A percentile compares a stretch with the other conserved stretches of the same genome.
Evolutionary conservation across 2,329 filamentous ascomycete species (phyloP).

Genomic region (Mycosphaerella arachidis): DNA sequence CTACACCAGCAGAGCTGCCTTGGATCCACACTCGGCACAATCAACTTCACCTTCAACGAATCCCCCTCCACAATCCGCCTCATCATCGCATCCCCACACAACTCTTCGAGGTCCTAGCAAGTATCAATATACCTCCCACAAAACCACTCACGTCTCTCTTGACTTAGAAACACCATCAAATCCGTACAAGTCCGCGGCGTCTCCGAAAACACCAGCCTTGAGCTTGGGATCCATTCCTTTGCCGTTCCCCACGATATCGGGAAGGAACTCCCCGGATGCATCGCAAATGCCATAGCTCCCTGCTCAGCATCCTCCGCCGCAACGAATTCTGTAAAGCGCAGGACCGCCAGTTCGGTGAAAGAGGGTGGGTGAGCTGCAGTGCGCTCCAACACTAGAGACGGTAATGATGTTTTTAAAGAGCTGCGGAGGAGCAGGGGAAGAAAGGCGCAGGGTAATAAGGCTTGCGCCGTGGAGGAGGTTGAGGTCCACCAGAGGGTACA

Average conservation of each 20-base stretch:
- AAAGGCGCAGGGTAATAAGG: constrained; percentile 35
- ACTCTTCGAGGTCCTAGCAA: constrained; percentile 38
- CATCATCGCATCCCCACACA: constrained; percentile 26
- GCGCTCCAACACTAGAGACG: constrained; percentile 39
- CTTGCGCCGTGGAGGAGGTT: constrained; percentile 47
- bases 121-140: constrained; percentile 34
- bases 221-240: constrained; percentile 31
- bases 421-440: constrained; percentile 40
- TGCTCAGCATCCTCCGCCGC: constrained; percentile 42
- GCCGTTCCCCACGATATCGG: constrained; percentile 37
- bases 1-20: no score
- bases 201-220: constrained; percentile 25
- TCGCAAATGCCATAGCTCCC: constrained; percentile 38
- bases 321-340: constrained; percentile 45
- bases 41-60: constrained; percentile 32
- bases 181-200: constrained; percentile 30
- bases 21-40: constrained; percentile 4
- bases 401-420: constrained; percentile 41
- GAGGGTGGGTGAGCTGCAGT: constrained; percentile 31
- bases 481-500: constrained; percentile 34
- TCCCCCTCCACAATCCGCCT: constrained; percentile 33
- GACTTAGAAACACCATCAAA: constrained; percentile 31
- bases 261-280: constrained; percentile 47
- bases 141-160: constrained; percentile 36
- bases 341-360: constrained; percentile 45